Conservation (phyloP, 2,329 filamentous ascomycete species). For the Colletotrichum lupini region DNA sequence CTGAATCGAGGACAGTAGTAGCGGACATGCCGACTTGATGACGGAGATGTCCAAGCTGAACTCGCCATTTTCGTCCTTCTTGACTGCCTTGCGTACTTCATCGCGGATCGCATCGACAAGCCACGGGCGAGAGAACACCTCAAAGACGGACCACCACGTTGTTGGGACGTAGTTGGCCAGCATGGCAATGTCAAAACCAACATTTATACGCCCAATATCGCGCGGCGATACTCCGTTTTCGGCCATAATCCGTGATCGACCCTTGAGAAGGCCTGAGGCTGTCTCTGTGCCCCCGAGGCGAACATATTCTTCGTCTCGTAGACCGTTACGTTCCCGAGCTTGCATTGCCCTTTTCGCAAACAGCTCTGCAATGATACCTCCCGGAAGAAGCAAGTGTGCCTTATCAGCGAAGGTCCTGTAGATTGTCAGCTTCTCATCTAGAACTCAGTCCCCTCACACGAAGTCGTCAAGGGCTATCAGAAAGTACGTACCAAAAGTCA, state of each 20-base stretch:
- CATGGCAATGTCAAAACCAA: slow-evolving; percentile 43
- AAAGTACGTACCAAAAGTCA: slow-evolving; percentile 11
- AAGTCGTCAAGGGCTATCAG: background rate
- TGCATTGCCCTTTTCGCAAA: background rate
- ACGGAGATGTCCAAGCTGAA: slow-evolving; percentile 45
- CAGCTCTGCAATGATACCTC: background rate
- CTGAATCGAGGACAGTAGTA: slow-evolving; percentile 48
- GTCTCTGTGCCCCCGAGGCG: background rate
- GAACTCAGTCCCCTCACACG: background rate
- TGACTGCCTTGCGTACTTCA: slow-evolving; percentile 46
- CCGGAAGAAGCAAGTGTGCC: background rate
- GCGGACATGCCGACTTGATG: slow-evolving; percentile 46
- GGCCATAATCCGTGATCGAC: background rate
- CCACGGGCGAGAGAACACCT: slow-evolving; percentile 52
- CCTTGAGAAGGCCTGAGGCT: slow-evolving; percentile 2
- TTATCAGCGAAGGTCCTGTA: slow-evolving; percentile 4
- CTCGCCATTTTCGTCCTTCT: background rate
- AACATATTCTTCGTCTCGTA: slow-evolving; percentile 13
- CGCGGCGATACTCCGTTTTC: background rate
- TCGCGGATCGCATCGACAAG: slow-evolving; percentile 51
- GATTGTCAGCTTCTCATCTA: background rate
- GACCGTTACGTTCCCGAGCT: slow-evolving; percentile 10
- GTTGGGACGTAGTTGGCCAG: slow-evolving; percentile 55
- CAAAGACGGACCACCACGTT: slow-evolving; percentile 56
- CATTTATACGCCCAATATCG: background rate